phyloP scores from a whole-genome alignment of 139 green algal species.

The Chlorella sp. region DNA sequence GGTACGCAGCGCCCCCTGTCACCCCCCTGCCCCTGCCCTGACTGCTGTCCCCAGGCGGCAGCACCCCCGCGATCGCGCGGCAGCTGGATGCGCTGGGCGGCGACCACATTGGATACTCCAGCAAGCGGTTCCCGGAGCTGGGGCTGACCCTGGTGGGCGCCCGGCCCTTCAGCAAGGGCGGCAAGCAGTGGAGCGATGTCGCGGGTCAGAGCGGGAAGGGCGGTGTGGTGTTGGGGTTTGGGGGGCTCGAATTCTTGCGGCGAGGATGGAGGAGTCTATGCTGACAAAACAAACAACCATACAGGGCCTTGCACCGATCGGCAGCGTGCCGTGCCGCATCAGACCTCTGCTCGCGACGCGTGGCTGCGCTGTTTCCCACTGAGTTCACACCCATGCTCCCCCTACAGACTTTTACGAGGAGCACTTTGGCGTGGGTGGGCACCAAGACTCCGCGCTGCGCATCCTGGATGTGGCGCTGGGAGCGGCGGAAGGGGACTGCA shows the following conservation, averaged over 20 bases:
- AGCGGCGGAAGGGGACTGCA: conserved; percentile 23
- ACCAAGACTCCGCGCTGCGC: conserved; percentile 49
- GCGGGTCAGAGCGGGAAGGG: not conserved
- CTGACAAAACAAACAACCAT: too few relatives aligned
- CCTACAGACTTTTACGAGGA: conserved; percentile 55
- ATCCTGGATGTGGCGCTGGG: conserved; percentile 37
- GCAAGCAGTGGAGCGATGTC: conserved; percentile 51
- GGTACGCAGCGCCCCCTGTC: too few relatives aligned
- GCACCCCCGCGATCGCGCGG: not conserved
- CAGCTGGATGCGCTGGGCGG: conserved; percentile 62
- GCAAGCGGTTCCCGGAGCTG: conserved; percentile 36
- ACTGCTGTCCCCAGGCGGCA: conserved; percentile 7
- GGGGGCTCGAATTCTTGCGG: too few relatives aligned
- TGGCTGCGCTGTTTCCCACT: too few relatives aligned
- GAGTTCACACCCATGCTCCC: too few relatives aligned
- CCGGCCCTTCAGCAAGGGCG: conserved; percentile 70
- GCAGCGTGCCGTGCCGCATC: too few relatives aligned
- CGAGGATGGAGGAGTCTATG: too few relatives aligned
- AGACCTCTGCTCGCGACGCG: too few relatives aligned
- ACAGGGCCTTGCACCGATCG: too few relatives aligned
- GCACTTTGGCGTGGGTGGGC: conserved; percentile 54
- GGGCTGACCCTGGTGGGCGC: conserved; percentile 60
- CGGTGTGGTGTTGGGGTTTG: too few relatives aligned
- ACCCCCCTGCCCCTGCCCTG: too few relatives aligned
- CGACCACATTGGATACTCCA: conserved; percentile 64